Conservation (phyloP, 2,329 filamentous ascomycete genomes). For the Dothistroma septosporum region DNA sequence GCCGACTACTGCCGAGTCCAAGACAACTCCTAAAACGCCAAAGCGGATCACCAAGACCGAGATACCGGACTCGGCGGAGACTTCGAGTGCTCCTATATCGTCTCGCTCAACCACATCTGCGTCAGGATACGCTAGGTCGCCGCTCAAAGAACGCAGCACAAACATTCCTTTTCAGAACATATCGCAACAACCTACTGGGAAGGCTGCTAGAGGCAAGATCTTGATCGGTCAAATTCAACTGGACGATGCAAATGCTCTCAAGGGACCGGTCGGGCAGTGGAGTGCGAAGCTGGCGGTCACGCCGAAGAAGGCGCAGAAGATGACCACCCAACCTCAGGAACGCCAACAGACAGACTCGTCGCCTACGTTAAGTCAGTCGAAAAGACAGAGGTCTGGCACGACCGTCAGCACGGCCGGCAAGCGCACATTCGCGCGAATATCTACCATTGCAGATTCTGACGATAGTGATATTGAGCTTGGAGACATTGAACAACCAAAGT, state of each 20-base stretch:
- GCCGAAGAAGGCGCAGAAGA: conserved; percentile 7
- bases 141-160: conserved; percentile 20
- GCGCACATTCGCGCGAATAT: conserved; percentile 5
- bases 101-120: neutral
- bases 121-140: conserved; percentile 9
- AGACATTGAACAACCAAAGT: neutral
- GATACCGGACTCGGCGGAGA: conserved; percentile 20
- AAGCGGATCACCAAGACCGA: conserved; percentile 6
- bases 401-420: neutral
- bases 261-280: neutral
- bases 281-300: conserved; percentile 12
- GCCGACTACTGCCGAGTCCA: conserved; percentile 17
- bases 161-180: conserved; percentile 5
- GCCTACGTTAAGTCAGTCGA: neutral
- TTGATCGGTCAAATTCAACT: neutral
- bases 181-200: neutral
- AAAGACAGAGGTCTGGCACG: neutral
- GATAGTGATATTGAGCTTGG: conserved; percentile 11
- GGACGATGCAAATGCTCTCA: neutral
- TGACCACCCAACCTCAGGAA: neutral
- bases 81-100: conserved; percentile 17
- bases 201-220: neutral
- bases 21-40: conserved; percentile 11
- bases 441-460: conserved; percentile 17
- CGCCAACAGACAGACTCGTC: neutral